Conservation (phyloP, 495 filamentous ascomycete genomes). For the Cercophora newfieldiana region DNA sequence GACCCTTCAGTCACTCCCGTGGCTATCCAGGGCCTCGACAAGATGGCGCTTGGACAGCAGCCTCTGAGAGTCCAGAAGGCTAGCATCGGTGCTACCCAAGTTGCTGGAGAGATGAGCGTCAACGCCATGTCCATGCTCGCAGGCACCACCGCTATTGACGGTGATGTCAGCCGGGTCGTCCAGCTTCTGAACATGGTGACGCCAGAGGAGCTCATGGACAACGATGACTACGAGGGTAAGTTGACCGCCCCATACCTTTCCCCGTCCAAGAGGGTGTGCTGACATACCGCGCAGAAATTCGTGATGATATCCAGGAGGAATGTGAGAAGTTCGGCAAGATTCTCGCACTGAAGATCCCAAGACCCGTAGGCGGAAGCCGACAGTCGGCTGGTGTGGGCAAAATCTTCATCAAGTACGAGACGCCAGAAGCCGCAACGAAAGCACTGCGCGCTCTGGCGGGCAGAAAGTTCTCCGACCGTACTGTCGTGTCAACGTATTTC, state of each 20-base stretch:
- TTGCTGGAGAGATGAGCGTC: slow-evolving; percentile 89
- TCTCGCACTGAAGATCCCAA: slow-evolving; percentile 83
- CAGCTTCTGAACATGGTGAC: slow-evolving; percentile 98
- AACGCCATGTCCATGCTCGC: slow-evolving; percentile 99
- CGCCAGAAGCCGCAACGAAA: slow-evolving; percentile 71
- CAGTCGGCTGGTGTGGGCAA: slow-evolving; percentile 91
- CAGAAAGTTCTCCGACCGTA: slow-evolving; percentile 91
- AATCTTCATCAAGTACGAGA: slow-evolving; percentile 93
- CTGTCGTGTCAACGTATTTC: slow-evolving; percentile 95
- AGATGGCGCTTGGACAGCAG: slow-evolving; percentile 86
- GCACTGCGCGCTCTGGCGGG: slow-evolving; percentile 86
- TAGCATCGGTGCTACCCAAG: slow-evolving; percentile 89
- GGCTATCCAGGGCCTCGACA: slow-evolving; percentile 87
- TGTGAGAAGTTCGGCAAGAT: slow-evolving; percentile 87
- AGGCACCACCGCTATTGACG: slow-evolving; percentile 76
- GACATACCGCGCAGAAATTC: slow-evolving; percentile 67
- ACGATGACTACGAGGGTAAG: slow-evolving; percentile 89
- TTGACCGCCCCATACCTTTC: not conserved
- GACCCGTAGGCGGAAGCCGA: slow-evolving; percentile 76
- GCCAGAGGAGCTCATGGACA: slow-evolving; percentile 88
- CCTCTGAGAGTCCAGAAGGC: slow-evolving; percentile 83
- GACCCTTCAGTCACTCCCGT: slow-evolving; percentile 77
- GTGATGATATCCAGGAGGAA: slow-evolving; percentile 87
- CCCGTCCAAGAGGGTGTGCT: slow-evolving; percentile 24
- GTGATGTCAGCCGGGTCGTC: slow-evolving; percentile 77